Percentiles rank a stretch among this genome's conserved stretches.
Conservation (phyloP, 768 basidiomycete species). For the Tulasnella sp. region DNA sequence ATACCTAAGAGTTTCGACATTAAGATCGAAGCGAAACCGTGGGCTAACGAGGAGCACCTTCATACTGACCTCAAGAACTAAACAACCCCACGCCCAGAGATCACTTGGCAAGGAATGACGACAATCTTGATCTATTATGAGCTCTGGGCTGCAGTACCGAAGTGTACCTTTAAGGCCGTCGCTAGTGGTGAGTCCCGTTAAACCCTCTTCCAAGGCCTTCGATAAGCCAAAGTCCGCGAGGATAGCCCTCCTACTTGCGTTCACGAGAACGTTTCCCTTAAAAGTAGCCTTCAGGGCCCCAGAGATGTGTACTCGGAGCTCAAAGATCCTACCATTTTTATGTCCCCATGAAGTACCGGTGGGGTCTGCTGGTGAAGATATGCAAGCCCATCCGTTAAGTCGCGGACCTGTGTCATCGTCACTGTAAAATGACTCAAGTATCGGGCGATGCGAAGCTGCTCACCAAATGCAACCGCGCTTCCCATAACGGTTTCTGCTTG, state of each 20-base stretch:
- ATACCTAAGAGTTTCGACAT: background rate
- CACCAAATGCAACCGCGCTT: background rate
- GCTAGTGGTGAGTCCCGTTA: slow-evolving; percentile 4
- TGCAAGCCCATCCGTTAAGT: background rate
- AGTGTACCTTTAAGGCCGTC: background rate
- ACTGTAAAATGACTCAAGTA: too few species aligned
- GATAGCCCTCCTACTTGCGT: background rate
- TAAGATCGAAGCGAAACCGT: background rate
- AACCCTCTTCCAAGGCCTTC: background rate
- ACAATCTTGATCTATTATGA: background rate
- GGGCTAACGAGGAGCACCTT: background rate
- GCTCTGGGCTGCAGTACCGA: slow-evolving; percentile 1
- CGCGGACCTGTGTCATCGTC: background rate
- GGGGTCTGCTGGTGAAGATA: background rate
- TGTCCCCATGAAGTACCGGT: background rate
- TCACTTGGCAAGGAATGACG: background rate
- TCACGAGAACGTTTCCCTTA: background rate
- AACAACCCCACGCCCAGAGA: slow-evolving; percentile 9
- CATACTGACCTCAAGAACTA: background rate
- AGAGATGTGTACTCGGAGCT: background rate
- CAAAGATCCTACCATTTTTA: background rate
- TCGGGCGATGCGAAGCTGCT: background rate
- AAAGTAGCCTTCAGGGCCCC: background rate
- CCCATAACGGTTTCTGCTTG: background rate
- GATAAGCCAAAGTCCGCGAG: slow-evolving; percentile 1